phyloP scores from a whole-genome alignment of 108 stramenopile genomes.

The Cyclotella distinguenda region DNA sequence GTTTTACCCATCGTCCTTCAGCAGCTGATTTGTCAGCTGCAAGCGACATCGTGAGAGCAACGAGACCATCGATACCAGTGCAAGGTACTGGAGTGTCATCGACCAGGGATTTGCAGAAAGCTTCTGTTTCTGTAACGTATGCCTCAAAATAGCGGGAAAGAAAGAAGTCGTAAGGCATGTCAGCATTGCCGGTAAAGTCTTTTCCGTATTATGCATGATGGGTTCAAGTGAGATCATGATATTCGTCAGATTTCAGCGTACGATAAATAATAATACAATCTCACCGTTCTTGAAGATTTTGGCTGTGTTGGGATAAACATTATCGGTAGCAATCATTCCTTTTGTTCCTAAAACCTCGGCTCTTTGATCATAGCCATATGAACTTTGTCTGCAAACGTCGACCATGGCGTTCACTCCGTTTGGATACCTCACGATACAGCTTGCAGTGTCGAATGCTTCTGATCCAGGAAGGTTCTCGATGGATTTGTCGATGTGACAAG shows the following conservation, averaged over 20 bases:
- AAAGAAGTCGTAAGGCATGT: conserved; percentile 98
- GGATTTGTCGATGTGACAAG: conserved; percentile 92
- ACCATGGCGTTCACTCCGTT: conserved; percentile 88
- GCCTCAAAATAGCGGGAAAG: conserved; percentile 94
- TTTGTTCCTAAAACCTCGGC: conserved; percentile 94
- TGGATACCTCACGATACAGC: conserved; percentile 89
- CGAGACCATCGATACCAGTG: conserved; percentile 94
- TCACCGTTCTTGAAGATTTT: conserved; percentile 72
- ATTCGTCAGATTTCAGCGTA: too few relatives aligned
- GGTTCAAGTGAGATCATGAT: neutral
- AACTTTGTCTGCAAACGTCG: conserved; percentile 95
- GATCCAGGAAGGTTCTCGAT: conserved; percentile 84
- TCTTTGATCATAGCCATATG: conserved; percentile 96
- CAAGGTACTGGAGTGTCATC: conserved; percentile 91
- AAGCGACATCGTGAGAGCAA: conserved; percentile 94
- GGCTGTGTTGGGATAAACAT: conserved; percentile 94
- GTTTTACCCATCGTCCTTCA: conserved; percentile 86
- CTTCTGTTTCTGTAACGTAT: conserved; percentile 89
- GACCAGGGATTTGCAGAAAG: conserved; percentile 91
- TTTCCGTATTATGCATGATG: neutral
- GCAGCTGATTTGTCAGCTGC: conserved; percentile 89
- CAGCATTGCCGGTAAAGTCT: conserved; percentile 95
- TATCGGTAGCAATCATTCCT: conserved; percentile 96
- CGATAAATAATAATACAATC: neutral
- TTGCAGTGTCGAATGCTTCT: conserved; percentile 92